Conservation (phyloP, 352 stramenopile genomes). For the Phytophthora cryptogea region DNA sequence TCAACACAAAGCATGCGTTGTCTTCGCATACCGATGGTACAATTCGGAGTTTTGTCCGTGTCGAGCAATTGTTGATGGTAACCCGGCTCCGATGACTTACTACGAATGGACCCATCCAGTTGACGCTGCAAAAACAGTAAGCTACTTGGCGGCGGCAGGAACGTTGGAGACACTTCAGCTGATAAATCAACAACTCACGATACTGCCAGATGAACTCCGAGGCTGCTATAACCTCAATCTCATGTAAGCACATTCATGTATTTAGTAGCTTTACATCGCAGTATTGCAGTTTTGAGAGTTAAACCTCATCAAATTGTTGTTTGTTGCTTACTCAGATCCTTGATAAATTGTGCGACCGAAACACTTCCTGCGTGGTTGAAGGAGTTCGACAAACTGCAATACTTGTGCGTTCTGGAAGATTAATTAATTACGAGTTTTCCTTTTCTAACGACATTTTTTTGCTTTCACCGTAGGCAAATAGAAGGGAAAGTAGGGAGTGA, state of each 20-base stretch:
- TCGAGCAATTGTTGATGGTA: constrained; percentile 29
- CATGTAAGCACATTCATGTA: constrained; percentile 30
- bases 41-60: constrained; percentile 28
- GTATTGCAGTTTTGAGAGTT: no score
- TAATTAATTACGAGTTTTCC: background rate
- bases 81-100: constrained; percentile 27
- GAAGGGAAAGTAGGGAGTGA: constrained; percentile 36
- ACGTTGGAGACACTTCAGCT: constrained; percentile 33
- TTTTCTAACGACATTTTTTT: background rate
- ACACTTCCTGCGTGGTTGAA: constrained; percentile 35
- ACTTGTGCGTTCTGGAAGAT: constrained; percentile 31
- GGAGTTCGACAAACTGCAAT: constrained; percentile 41
- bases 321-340: constrained; percentile 11
- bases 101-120: constrained; percentile 32
- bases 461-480: constrained; percentile 34
- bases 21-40: constrained; percentile 28
- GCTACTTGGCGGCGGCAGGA: constrained; percentile 17
- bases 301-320: no score
- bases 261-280: background rate
- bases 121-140: constrained; percentile 26
- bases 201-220: constrained; percentile 30
- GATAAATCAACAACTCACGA: constrained; percentile 30
- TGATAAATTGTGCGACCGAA: constrained; percentile 38
- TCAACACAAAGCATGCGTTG: constrained; percentile 31
- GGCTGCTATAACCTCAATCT: constrained; percentile 34